Conservation (phyloP, 2,329 filamentous ascomycete species). For the Neonectria hederae region DNA sequence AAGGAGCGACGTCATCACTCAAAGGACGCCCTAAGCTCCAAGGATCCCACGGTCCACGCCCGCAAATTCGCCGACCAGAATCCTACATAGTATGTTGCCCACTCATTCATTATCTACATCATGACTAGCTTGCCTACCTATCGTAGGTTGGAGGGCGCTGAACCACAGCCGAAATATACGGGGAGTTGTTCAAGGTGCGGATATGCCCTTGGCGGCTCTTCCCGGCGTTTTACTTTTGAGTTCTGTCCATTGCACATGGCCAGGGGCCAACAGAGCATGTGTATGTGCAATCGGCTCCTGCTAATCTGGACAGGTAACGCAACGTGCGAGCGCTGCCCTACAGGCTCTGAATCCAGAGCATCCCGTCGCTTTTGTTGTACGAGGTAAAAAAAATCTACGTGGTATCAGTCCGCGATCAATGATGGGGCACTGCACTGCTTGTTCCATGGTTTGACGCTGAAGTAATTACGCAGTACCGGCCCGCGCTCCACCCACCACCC, state of each 20-base stretch:
- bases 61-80: slow-evolving; percentile 13
- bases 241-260: not conserved
- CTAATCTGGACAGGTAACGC: not conserved
- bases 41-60: not conserved
- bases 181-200: slow-evolving; percentile 3
- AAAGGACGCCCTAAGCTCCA: not conserved
- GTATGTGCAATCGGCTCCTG: not conserved
- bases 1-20: slow-evolving; percentile 22
- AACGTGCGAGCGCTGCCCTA: not conserved
- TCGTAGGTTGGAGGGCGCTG: not conserved
- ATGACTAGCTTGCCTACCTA: not conserved
- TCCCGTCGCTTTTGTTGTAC: not conserved
- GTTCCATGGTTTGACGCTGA: slow-evolving; percentile 7
- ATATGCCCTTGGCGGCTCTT: not conserved
- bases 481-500: slow-evolving; percentile 14
- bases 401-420: not conserved
- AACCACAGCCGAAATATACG: not conserved
- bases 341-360: not conserved
- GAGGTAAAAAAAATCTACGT: too few relatives aligned
- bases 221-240: not conserved
- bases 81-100: too few relatives aligned
- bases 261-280: not conserved
- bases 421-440: not conserved
- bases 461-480: slow-evolving; percentile 25
- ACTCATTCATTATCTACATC: not conserved